Evolutionary conservation across 1,284 basidiomycete genomes (phyloP), one percentile per base, ranked within the genome.

Genomic region (Lignosus rhinocerotis): DNA sequence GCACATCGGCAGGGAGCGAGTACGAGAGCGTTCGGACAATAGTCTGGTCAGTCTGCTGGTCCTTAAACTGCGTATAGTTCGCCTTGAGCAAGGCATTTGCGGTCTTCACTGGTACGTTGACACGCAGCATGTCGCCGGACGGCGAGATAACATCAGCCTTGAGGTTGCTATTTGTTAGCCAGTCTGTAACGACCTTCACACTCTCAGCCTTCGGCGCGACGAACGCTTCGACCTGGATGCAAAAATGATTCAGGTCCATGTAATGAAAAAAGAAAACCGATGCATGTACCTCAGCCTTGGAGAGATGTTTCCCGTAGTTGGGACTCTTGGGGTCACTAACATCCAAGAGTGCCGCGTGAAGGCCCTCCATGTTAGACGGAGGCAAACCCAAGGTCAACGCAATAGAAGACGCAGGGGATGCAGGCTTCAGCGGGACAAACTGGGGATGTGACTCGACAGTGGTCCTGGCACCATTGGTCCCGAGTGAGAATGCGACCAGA

Each of bases 11-110:
- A 5, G 77, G 77, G 30, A 79, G 58, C 6, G 75, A 76, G 66
- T 76, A 78, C 1, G 70, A 66, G 21, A 76, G 68, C 5, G 77
- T 78, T 48, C 75, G 73, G 49, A 70, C 55, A 19, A 66, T 47
- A 34, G 64, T 51, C 33, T 66, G 55, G 41, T 73, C 69, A 12
- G 66, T 73, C 16, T 62, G 64, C 16, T 64, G 55, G 59, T 78
- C 73, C 31, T 58, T 63, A 63, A 75, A 79, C 6, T 63, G 59
- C 10, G 69, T 62, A 61, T 74, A 80, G 36, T 77, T 59, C 31
- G 75, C 67, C 47, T 68, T 59, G 46, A 80, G 63, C 6, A 80
- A 59, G 38, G 60, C 45, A 60, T 70, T 77, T 8, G 76, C 77
- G 50, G 75, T 66, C 49, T 67, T 62, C 30, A 76, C 60, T 3